Evolutionary conservation across 148 eudicot species (phyloP).

Genomic region (Silene latifolia): DNA sequence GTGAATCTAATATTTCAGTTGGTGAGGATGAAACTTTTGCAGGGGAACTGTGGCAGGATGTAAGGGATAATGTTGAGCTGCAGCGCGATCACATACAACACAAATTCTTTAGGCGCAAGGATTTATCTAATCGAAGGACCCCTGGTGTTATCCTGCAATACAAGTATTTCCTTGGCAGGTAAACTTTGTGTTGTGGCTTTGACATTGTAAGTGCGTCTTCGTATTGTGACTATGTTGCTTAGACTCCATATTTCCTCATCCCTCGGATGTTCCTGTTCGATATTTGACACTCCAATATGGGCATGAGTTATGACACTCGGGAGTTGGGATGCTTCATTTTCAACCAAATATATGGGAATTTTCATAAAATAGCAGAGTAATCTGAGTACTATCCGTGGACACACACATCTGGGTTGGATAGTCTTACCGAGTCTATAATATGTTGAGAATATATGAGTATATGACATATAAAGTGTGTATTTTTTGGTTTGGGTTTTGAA

Average conservation of each 20-base stretch:
- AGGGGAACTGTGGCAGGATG: conserved; percentile 82
- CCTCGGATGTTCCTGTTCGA: not conserved
- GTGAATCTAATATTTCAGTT: conserved; percentile 15
- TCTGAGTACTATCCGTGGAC: no score
- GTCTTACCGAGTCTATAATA: no score
- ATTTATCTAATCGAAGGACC: conserved; percentile 73
- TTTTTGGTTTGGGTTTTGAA: no score
- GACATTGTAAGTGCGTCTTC: not conserved
- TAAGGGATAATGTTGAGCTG: conserved; percentile 50
- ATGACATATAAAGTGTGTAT: no score
- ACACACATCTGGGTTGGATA: no score
- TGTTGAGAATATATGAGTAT: no score
- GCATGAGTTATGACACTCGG: not conserved
- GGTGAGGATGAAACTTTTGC: conserved; percentile 58
- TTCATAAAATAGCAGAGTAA: not conserved
- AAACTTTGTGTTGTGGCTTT: not conserved
- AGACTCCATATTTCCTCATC: not conserved
- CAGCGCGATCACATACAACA: conserved; percentile 56
- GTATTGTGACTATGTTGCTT: not conserved
- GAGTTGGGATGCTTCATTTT: not conserved
- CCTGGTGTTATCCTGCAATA: conserved; percentile 67
- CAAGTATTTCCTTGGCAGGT: conserved; percentile 91
- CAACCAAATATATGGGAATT: not conserved
- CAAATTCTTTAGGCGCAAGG: conserved; percentile 61
- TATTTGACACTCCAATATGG: not conserved